Percentiles rank a stretch among this genome's conserved stretches.
Conservation (phyloP, 805 yeast species). For the Torulaspora maleeae region DNA sequence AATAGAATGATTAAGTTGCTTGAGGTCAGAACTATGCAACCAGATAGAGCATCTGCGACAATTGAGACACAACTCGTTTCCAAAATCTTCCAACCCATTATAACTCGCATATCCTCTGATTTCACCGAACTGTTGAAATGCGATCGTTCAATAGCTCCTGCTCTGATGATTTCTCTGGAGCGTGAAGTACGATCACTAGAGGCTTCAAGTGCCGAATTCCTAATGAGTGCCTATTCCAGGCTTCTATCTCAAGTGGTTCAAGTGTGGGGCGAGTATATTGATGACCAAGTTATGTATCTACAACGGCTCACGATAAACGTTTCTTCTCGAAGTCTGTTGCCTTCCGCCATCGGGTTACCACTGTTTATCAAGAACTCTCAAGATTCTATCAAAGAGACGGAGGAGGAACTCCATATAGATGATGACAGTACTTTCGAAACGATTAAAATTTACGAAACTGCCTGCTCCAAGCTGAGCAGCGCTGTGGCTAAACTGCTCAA, state of each 20-base stretch:
- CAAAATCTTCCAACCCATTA: constrained; percentile 40
- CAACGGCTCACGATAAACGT: constrained; percentile 34
- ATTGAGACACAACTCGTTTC: constrained; percentile 44
- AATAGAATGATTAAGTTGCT: constrained; percentile 31
- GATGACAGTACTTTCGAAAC: constrained; percentile 8
- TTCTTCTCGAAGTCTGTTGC: constrained; percentile 40
- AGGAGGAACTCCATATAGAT: constrained; percentile 3
- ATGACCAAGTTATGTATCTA: constrained; percentile 46
- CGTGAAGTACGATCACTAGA: constrained; percentile 35
- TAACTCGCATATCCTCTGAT: constrained; percentile 27
- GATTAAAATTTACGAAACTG: constrained; percentile 5
- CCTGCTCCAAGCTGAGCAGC: constrained; percentile 10
- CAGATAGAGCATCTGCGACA: constrained; percentile 44
- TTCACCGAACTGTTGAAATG: constrained; percentile 37
- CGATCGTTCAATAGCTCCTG: constrained; percentile 41
- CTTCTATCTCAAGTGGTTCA: constrained; percentile 47
- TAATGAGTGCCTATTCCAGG: constrained; percentile 47
- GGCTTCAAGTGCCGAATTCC: constrained; percentile 61
- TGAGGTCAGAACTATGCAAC: constrained; percentile 38
- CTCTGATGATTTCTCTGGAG: constrained; percentile 42
- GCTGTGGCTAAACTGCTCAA: constrained; percentile 9
- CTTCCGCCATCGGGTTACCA: constrained; percentile 46
- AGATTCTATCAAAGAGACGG: constrained; percentile 35
- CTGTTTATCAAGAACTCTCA: constrained; percentile 38
- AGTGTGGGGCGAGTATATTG: constrained; percentile 58